These are phyloP conservation scores for Pseudonectria foliicola DNA, from an alignment of 2,329 filamentous ascomycete genomes.

Conservation along the genomic window DNA sequence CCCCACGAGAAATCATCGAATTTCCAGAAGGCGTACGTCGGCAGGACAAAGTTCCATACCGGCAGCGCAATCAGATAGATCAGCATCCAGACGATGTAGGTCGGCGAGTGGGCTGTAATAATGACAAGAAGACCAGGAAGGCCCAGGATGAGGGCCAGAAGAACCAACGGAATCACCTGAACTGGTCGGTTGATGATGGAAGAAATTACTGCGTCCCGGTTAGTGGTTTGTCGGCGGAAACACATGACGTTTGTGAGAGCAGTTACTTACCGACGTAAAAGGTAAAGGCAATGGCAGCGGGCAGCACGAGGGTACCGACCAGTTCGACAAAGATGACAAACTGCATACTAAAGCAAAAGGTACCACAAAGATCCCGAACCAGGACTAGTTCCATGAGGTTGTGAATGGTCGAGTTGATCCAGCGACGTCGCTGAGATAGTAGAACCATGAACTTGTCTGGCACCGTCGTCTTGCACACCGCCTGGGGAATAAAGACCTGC, in stretches of 20 bases:
- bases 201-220: constrained; percentile 57
- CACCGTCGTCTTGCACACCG: constrained; percentile 97
- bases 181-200: constrained; percentile 71
- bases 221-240: constrained; percentile 1
- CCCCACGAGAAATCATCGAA: constrained; percentile 99
- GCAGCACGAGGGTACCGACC: constrained; percentile 86
- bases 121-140: constrained; percentile 88
- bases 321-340: constrained; percentile 96
- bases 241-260: not conserved
- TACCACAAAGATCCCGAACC: constrained; percentile 92
- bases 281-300: constrained; percentile 93
- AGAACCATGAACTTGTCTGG: constrained; percentile 89
- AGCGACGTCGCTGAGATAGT: constrained; percentile 87
- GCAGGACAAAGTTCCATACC: constrained; percentile 95
- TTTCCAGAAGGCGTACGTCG: constrained; percentile 96
- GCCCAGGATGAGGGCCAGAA: constrained; percentile 86
- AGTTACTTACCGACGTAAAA: constrained; percentile 81
- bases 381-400: constrained; percentile 97
- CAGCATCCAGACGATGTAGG: constrained; percentile 93
- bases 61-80: constrained; percentile 92
- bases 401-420: constrained; percentile 99
- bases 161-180: constrained; percentile 83
- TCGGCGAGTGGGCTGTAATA: constrained; percentile 84
- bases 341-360: constrained; percentile 99
- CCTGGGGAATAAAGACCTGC: constrained; percentile 96